phyloP scores from a whole-genome alignment of 2,329 filamentous ascomycete species.

The Sclerotiophoma versabilis region DNA sequence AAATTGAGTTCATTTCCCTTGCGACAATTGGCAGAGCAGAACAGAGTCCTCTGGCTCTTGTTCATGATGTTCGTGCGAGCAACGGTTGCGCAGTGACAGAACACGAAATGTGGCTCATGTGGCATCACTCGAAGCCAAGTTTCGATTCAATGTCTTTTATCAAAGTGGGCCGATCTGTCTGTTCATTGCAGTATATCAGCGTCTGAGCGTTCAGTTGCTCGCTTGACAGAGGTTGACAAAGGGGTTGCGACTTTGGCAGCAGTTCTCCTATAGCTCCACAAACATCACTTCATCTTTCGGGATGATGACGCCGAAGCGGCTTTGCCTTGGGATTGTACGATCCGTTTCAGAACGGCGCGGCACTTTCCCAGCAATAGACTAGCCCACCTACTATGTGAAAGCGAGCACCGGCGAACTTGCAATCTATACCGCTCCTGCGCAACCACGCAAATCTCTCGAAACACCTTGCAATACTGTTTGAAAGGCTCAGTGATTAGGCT shows the following conservation, averaged over 20 bases:
- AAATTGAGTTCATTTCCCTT: neutral
- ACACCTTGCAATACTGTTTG: too few species aligned
- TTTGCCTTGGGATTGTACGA: neutral
- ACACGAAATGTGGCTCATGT: neutral
- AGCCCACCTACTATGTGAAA: too few species aligned
- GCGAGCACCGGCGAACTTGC: too few species aligned
- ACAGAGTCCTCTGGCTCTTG: neutral
- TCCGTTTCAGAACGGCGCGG: neutral
- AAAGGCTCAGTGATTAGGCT: too few species aligned
- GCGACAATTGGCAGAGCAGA: neutral
- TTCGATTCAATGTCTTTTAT: too few species aligned
- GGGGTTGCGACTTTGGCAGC: neutral
- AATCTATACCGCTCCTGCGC: too few species aligned
- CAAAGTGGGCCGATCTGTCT: too few species aligned
- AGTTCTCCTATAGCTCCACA: neutral
- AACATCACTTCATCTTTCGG: neutral
- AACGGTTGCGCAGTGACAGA: neutral
- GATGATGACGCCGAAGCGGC: neutral
- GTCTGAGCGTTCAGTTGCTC: neutral
- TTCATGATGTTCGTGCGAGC: neutral
- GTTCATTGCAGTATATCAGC: too few species aligned
- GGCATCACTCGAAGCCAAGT: too few species aligned
- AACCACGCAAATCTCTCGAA: too few species aligned
- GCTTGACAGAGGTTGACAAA: neutral
- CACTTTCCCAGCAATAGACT: slow-evolving; percentile 3